A percentile compares a stretch with the other conserved stretches of the same genome.
These are phyloP conservation scores for Cornus suecica DNA, from an alignment of 148 eudicot genomes.

Conservation along the genomic window DNA sequence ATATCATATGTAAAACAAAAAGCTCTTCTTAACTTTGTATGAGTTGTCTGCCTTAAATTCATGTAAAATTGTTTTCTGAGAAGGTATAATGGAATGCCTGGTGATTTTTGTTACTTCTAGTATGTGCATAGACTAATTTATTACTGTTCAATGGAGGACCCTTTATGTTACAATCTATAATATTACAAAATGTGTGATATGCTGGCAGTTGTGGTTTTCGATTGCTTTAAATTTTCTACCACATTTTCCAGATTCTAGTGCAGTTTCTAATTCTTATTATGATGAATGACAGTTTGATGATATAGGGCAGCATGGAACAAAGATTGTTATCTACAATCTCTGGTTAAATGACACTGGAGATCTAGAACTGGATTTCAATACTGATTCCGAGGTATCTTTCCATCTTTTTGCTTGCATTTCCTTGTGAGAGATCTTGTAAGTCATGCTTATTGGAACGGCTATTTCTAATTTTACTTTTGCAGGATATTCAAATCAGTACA, in stretches of 20 bases:
- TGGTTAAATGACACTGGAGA: conserved; percentile 52
- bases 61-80: too few species aligned
- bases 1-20: too few species aligned
- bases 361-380: conserved; percentile 60
- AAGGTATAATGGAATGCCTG: not conserved
- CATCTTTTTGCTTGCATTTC: conserved; percentile 4
- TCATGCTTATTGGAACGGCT: conserved; percentile 1
- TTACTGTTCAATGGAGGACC: not conserved
- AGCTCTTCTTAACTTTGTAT: not conserved
- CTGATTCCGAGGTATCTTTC: conserved; percentile 45
- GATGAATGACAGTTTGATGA: conserved; percentile 52
- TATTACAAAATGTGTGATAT: too few species aligned
- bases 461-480: conserved; percentile 8
- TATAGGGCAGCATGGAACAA: conserved; percentile 61
- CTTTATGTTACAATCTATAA: not conserved
- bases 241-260: not conserved
- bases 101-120: not conserved
- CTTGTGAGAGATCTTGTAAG: not conserved
- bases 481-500: conserved; percentile 54
- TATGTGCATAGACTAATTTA: not conserved
- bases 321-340: conserved; percentile 53
- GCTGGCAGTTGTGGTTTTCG: too few species aligned
- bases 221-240: too few species aligned
- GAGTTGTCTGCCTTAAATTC: not conserved
- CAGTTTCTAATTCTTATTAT: conserved; percentile 18